phyloP scores from a whole-genome alignment of 305 asterid species.

The Fraxinus xanthoxyloides region DNA sequence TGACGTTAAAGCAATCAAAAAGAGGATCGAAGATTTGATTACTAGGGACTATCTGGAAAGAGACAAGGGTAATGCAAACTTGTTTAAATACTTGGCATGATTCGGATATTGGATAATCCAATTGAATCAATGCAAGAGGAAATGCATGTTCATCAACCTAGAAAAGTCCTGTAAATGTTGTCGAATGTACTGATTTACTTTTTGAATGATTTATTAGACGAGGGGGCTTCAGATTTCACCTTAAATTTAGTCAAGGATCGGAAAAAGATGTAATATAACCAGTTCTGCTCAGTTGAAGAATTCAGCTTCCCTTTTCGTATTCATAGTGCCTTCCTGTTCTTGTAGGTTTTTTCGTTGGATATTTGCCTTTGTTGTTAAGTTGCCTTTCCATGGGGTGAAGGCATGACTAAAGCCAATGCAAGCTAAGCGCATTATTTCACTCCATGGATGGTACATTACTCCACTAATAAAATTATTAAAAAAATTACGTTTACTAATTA shows the following conservation, averaged over 20 bases:
- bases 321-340: background rate
- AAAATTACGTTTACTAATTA: background rate
- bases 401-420: background rate
- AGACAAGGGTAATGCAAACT: constrained; percentile 85
- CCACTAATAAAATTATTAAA: background rate
- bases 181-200: constrained; percentile 14
- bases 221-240: constrained; percentile 15
- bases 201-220: constrained; percentile 20
- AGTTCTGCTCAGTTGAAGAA: constrained; percentile 7
- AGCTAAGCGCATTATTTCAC: background rate
- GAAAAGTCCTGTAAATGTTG: constrained; percentile 27
- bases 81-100: constrained; percentile 92
- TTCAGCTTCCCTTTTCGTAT: constrained; percentile 14
- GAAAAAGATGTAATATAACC: background rate
- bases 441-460: background rate
- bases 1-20: constrained; percentile 94
- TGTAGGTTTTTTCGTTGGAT: constrained; percentile 5
- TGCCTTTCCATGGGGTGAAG: background rate
- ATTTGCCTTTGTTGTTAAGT: background rate
- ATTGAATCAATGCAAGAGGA: background rate
- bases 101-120: constrained; percentile 7
- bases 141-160: constrained; percentile 8
- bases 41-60: constrained; percentile 89
- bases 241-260: background rate
- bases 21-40: constrained; percentile 94